Base-by-base conservation (phyloP, 2,329 filamentous ascomycete species). In the Paecilomyces variotii region DNA sequence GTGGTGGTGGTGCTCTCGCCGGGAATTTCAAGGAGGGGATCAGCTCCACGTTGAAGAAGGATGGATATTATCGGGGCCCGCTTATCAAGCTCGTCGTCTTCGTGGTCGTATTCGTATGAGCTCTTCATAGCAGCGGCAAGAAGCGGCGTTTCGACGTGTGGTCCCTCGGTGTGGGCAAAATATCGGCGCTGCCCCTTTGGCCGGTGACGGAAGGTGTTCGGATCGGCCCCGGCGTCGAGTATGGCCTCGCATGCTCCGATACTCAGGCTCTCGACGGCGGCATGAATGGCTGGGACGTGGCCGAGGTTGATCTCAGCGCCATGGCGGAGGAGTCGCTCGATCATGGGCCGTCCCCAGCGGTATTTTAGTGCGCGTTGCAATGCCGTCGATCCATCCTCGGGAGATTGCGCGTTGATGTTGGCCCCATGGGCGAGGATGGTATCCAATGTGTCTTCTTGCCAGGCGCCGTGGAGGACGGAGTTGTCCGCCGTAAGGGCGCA, bases 371-470 rank as follows among this genome's bases (percentile, higher is more conserved):
- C 61, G 56, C 62, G 56, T 11, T 58, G 56, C 34, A 64, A 56
- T 12, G 62, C 56, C 4, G 62, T 60, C 28, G 34, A 61, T 7
- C 63, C 62, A 60, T 59, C 60, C 24, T 56, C 39, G 4, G 60
- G 59, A 25, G 62, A 32, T 32, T 32, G 7, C n/a, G 62, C 56
- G 30, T 65, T 64, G 9, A 62, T 60, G 26, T 64, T 56, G 11
- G 63, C 62, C 2, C 63, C 63, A 10, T 50, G 60, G 50, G 64
- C 60, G 7, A 64, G 59, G 32, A 64, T 50, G 3, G 52, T 56
- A 25, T 39, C 52, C 3, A 57, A 45, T 24, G 64, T 65, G 35
- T 58, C 58, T n/a, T 34, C 27, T 39, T 61, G 61, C n/a, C 58
- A 55, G 32, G 62, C 55, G 10, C 62, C 62, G 5, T 59, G 30